phyloP scores from a whole-genome alignment of 2,329 filamentous ascomycete genomes.

The Ceratocystis colombiana region DNA sequence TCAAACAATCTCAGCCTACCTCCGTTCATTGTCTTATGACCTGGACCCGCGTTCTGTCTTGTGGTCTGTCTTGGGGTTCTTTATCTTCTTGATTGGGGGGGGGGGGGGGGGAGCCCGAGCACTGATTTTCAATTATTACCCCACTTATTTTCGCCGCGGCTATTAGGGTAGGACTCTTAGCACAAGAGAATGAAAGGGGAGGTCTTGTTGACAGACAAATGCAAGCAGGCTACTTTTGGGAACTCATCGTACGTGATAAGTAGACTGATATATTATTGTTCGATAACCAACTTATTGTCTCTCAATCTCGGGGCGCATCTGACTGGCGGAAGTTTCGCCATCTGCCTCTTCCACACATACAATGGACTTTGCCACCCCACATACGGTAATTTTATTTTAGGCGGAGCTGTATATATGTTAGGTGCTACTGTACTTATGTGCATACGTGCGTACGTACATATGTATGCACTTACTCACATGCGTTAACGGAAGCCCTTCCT shows the following conservation, averaged over 20 bases:
- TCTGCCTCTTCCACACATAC: background rate
- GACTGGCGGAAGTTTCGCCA: no score
- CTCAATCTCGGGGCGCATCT: no score
- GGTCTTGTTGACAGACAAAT: no score
- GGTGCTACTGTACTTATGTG: background rate
- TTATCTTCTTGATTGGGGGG: background rate
- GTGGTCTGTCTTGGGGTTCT: background rate
- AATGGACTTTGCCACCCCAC: background rate
- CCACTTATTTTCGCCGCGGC: background rate
- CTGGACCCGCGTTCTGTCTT: background rate
- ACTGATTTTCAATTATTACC: background rate
- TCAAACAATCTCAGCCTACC: slow-evolving; percentile 3
- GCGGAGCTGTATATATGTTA: background rate
- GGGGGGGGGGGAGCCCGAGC: background rate
- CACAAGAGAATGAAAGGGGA: no score
- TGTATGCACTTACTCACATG: slow-evolving; percentile 4
- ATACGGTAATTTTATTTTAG: background rate
- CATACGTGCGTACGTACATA: background rate
- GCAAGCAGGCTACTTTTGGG: no score
- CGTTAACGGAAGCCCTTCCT: background rate
- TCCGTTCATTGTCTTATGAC: background rate
- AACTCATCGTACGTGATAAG: no score
- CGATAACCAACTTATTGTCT: no score
- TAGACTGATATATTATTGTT: no score
- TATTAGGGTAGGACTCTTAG: background rate